Evolutionary conservation across 164 flowering plant genomes (phyloP).

Genomic region (Annona cherimola): DNA sequence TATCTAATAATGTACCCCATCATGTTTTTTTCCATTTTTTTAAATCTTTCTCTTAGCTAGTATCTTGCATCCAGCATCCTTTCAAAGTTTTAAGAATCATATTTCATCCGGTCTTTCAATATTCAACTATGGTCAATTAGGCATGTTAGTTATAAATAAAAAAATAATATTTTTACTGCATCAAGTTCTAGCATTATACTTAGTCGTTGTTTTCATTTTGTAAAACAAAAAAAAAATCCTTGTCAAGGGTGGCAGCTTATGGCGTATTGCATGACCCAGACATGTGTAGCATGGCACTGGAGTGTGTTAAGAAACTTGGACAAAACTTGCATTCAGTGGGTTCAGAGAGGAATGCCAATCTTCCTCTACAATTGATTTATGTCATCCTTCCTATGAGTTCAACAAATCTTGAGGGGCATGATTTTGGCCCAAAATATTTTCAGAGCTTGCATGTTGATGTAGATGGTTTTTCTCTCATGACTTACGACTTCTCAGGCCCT

Average conservation of each 20-base stretch:
- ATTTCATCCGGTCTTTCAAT: too few relatives aligned
- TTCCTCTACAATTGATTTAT: conserved; percentile 54
- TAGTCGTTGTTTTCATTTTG: too few relatives aligned
- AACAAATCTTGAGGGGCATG: conserved; percentile 51
- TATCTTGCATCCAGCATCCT: too few relatives aligned
- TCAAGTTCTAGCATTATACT: too few relatives aligned
- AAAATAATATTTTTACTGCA: too few relatives aligned
- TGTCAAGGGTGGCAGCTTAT: conserved; percentile 96
- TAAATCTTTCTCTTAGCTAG: too few relatives aligned
- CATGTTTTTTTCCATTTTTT: too few relatives aligned
- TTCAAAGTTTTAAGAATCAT: too few relatives aligned
- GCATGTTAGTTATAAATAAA: too few relatives aligned
- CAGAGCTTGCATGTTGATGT: conserved; percentile 52
- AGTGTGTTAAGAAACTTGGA: conserved; percentile 72
- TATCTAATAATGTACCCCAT: too few relatives aligned
- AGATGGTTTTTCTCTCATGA: conserved; percentile 95
- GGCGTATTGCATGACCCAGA: conserved; percentile 71
- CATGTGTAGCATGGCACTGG: conserved; percentile 64
- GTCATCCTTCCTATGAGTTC: conserved; percentile 84
- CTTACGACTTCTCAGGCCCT: conserved; percentile 89
- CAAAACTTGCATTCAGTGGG: conserved; percentile 58
- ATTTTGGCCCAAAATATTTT: conserved; percentile 84
- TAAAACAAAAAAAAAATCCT: too few relatives aligned
- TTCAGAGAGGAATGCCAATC: conserved; percentile 28
- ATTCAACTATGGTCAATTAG: too few relatives aligned